Base-by-base conservation (phyloP, 2,329 filamentous ascomycete species). In the Teratosphaeriaceae sp. region DNA sequence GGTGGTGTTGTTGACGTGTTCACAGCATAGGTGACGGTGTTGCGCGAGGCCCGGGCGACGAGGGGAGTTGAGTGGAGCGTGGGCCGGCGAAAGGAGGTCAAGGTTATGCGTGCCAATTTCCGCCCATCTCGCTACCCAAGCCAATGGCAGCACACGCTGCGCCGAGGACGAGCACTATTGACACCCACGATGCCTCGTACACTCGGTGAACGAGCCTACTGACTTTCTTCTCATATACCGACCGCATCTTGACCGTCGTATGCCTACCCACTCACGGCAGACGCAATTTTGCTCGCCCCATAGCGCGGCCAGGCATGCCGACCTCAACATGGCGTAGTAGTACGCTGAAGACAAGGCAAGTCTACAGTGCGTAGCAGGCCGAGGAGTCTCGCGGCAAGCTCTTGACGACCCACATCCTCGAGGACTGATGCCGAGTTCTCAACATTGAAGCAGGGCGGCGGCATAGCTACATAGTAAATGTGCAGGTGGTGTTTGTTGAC, bases 11-110 rank as follows among this genome's bases (percentile, higher is more conserved):
- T 24, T 41, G 38, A 21, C 19, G 38, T 34, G 29, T 41, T 41
- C 38, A 41, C 38, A 41, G 38, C 38, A 41, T 41, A 23, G 29
- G 26, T 23, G 27, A 30, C 15, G 21, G 20, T 38, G 35, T 38
- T 38, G 20, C 35, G 35, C 35, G 22, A 38, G 12, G 35, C 18
- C n/a, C 9, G 20, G 35, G 6, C 34, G 34, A 23, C 5, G 6
- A 36, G 16, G 15, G 22, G 22, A 29, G 37, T 9, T 39, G 5
- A 15, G 22, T 15, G 37, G 12, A 39, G 22, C 5, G 37, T 7
- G 35, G n/a, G 35, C 20, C n/a, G 20, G 24, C 9, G 3, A 34
- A 5, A 19, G 20, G 31, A 18, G 8, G 8, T 7, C 18, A 19
- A 3, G 31, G 27, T 13, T 4, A 30, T 30, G 27, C 5, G 27